Evolutionary conservation across 148 eudicot species (phyloP), one percentile per base, ranked within the genome.

Genomic region (Vaccinium vitisidaea): DNA sequence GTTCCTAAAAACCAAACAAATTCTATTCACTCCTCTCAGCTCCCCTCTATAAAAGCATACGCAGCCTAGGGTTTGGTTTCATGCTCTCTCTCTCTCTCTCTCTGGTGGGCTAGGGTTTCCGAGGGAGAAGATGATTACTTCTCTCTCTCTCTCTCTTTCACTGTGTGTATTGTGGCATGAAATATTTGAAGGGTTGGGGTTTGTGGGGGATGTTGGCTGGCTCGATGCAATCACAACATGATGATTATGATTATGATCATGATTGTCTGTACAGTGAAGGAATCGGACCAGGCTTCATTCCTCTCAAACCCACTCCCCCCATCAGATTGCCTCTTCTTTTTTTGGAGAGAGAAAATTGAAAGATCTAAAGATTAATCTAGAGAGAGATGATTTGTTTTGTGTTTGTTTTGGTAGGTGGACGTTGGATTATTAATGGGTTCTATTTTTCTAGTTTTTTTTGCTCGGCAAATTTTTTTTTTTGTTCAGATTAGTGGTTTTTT

Each of bases 231-330:
- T 67, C 73, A 67, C 73, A 25, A 59, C 8, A 67, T 52, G 55
- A 52, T 52, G 54, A 52, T 52, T 8, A 52, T 52, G 55, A 32
- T 32, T 2, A 32, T 52, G 8, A 52, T 52, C 2, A 52, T 52
- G 55, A 52, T 52, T 52, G 55, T 52, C 14, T 52, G 55, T 43
- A 61, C 69, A 23, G 56, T 80, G 87, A 84, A 81, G 86, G 86
- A 83, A 73, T 89, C 92, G 92, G 92, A 91, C 92, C 92, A 91
- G 92, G 92, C 92, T 91, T 91, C 92, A 91, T 91, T 91, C 92
- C 92, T 89, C 90, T 83, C 92, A 90, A 90, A 88, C 81, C 30
- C 2, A 10, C 55, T 2, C 55, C 11, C 55, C 36, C 73, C 73
- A 67, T 67, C n/a, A 16, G 5, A 8, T n/a, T 65, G 71, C 71